Base-by-base conservation (phyloP, 176 grass and related monocot species). In the Oryza longistaminata region DNA sequence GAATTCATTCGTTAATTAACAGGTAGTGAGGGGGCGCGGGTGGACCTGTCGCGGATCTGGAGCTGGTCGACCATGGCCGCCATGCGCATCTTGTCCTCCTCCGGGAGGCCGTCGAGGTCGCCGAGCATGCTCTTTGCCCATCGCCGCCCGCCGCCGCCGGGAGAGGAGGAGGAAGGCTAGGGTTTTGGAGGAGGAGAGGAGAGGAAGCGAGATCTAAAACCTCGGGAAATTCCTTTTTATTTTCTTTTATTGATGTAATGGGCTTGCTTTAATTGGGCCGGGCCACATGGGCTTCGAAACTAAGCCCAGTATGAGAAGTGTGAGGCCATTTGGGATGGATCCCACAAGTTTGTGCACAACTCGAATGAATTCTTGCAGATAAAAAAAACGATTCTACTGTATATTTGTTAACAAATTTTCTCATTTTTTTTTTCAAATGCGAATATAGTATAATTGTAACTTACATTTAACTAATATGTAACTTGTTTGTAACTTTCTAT, bases 51-150 rank as follows among this genome's bases (percentile, higher is more conserved):
- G 5, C 96, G 93, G 50, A 98, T 88, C 91, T 98, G 96, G 74
- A 98, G 93, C 74, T 94, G 96, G 9, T 98, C 96, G 62, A 98
- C 82, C 96, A 94, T 98, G 81, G 71, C 13, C 44, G 93, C 75
- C 96, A 98, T 98, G 29, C 96, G 87, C 73, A 92, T 67, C 91
- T 98, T 89, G 78, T 98, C 96, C 80, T 92, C 93, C 75, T 98
- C 96, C 3, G 96, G 93, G 64, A 98, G 89, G 61, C 80, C 75
- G 13, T 93, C 96, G 2, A 98, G 71, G 81, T 96, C 93, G 55
- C 89, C 88, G 26, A 96, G 91, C 96, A 98, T 94, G 71, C 75
- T 95, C 83, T n/a, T 92, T 98, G 81, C 96, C 96, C 96, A 98
- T 98, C 40, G 55, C 67, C 21, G 44, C 71, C 82, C n/a, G 49